Evolutionary conservation across 768 basidiomycete species (phyloP), one percentile per base, ranked within the genome.

Genomic region (Leccinum arenicola): DNA sequence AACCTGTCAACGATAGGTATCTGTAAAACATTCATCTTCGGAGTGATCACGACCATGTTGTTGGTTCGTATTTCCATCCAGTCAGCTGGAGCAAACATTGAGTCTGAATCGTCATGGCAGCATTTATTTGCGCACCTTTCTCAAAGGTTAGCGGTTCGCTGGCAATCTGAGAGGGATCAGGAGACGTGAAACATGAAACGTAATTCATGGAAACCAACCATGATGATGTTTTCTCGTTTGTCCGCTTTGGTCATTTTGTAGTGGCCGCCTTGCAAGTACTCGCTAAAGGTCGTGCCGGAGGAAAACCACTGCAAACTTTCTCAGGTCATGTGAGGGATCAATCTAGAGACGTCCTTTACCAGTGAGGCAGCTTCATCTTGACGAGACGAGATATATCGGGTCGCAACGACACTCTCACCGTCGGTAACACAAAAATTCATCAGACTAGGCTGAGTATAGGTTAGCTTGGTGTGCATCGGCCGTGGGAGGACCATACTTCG

Each of bases 11-110:
- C 77, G 68, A 98, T 97, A 2, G 96, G 96, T 63, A 96, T 92
- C 71, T 96, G 93, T 19, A 98, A 56, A 25, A 97, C 73, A 70
- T 98, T 98, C 85, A 96, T 94, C 79, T 93, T 94, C 40, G 92
- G 91, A 0, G 96, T 98, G 65, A 98, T 90, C 52, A 97, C 87
- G 23, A 94, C 88, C 88, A 98, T 90, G 63, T 92, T 87, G 73
- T 99, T 98, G 12, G 93, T 96, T 71, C 89, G 90, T 68, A 99
- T 95, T 73, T 98, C 97, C 89, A 98, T 95, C 97, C 97, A 99
- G 72, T 99, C 97, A 53, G 93, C 93, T 73, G 33, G 52, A 17
- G 38, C 21, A 21, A 43, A 23, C 7, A 9, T 47, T 50, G 40
- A 59, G 51, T 29, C 17, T n/a, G n/a, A 38, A 29, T 35, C 52